A percentile compares a stretch with the other conserved stretches of the same genome.
phyloP scores from a whole-genome alignment of 202 grass and related monocot species.

The Schoenoplectus tabernaemontani region DNA sequence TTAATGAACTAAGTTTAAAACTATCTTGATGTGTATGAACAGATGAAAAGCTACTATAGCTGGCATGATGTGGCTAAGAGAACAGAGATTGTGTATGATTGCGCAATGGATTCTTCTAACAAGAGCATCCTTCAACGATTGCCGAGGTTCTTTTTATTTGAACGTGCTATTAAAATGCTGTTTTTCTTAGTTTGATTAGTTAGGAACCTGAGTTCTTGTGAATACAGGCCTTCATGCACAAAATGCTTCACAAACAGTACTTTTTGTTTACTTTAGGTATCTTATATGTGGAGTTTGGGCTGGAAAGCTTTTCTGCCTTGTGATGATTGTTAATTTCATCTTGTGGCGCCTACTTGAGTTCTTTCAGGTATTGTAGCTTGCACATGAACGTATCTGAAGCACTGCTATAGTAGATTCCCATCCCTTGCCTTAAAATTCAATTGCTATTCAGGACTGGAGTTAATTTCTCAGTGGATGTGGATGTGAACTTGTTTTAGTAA shows the following conservation, averaged over 20 bases:
- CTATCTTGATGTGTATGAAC: conserved; percentile 1
- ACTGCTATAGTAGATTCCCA: neutral
- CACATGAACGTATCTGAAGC: neutral
- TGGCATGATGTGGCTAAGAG: conserved; percentile 93
- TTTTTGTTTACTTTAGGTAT: conserved; percentile 40
- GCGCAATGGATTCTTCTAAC: conserved; percentile 43
- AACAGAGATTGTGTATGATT: conserved; percentile 76
- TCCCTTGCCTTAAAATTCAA: neutral
- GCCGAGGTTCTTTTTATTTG: conserved; percentile 43
- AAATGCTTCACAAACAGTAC: neutral
- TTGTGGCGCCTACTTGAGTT: conserved; percentile 62
- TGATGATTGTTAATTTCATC: conserved; percentile 86
- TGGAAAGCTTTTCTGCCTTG: conserved; percentile 80
- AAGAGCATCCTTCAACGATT: conserved; percentile 60
- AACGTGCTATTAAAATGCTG: neutral
- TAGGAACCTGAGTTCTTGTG: neutral
- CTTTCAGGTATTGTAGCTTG: conserved; percentile 45
- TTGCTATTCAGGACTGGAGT: neutral
- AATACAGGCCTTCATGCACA: neutral
- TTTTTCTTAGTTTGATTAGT: conserved; percentile 5
- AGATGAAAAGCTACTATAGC: conserved; percentile 86
- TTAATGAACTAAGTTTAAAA: neutral
- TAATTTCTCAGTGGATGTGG: neutral
- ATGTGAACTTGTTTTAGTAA: neutral
- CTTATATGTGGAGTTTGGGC: conserved; percentile 84